A percentile compares a stretch with the other conserved stretches of the same genome.
These are phyloP conservation scores for Alternaria solani DNA, from an alignment of 2,329 filamentous ascomycete genomes.

Conservation along the genomic window DNA sequence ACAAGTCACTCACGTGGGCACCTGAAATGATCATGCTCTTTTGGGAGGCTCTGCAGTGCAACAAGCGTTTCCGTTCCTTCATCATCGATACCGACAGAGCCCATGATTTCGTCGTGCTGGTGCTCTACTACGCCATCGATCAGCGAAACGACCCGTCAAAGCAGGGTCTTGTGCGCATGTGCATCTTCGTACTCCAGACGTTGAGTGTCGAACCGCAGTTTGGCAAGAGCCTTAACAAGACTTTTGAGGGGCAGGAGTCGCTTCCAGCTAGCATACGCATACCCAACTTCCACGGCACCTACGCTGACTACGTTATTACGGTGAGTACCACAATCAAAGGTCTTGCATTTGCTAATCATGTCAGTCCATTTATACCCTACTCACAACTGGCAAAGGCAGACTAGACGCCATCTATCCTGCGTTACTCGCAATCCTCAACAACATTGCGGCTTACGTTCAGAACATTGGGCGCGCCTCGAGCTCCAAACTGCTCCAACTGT, in stretches of 20 bases:
- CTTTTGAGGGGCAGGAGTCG: constrained; percentile 87
- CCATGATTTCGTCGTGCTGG: constrained; percentile 89
- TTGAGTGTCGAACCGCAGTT: constrained; percentile 93
- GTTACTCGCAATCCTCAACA: constrained; percentile 89
- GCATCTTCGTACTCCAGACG: constrained; percentile 94
- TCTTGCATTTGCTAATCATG: constrained; percentile 31
- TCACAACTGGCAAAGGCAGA: constrained; percentile 89
- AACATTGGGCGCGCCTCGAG: constrained; percentile 77
- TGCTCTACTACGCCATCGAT: constrained; percentile 92
- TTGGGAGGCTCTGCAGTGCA: constrained; percentile 97
- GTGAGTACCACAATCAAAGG: constrained; percentile 57
- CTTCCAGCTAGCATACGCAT: constrained; percentile 83
- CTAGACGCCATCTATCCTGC: constrained; percentile 92
- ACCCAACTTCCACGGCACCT: constrained; percentile 83
- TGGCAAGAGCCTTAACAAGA: constrained; percentile 86
- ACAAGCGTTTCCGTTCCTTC: constrained; percentile 95
- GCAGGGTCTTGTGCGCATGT: constrained; percentile 94
- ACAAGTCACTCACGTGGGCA: constrained; percentile 82
- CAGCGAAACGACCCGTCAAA: constrained; percentile 85
- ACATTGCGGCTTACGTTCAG: constrained; percentile 85
- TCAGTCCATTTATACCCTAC: constrained; percentile 88
- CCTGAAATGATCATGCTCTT: constrained; percentile 97
- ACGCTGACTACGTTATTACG: constrained; percentile 92
- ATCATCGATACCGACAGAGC: constrained; percentile 95
- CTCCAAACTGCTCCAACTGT: constrained; percentile 85